Evolutionary conservation across 441 rosid species (phyloP).

Genomic region (Gossypium schwendimanii): DNA sequence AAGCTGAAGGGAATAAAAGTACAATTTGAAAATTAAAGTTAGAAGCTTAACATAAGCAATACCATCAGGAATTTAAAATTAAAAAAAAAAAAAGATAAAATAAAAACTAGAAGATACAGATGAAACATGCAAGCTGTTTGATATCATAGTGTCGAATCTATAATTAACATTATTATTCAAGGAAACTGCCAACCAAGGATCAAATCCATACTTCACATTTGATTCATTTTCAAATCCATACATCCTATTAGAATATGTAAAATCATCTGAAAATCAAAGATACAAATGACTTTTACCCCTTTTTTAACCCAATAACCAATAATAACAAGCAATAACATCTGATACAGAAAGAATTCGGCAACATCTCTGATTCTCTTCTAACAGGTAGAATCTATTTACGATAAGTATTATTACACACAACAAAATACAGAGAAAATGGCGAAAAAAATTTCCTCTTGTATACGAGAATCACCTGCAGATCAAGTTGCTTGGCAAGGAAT

Average conservation of each 20-base stretch:
- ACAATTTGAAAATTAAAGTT: not conserved
- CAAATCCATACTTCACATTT: not conserved
- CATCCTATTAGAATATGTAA: not conserved
- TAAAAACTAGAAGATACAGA: not conserved
- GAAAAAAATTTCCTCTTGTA: no score
- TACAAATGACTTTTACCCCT: not conserved
- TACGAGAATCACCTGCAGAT: slow-evolving; percentile 51
- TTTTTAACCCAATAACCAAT: not conserved
- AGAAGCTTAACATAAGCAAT: not conserved
- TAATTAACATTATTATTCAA: not conserved
- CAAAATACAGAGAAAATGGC: not conserved
- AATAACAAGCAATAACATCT: not conserved
- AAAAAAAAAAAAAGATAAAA: not conserved
- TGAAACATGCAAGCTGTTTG: not conserved
- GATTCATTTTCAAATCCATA: not conserved
- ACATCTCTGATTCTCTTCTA: not conserved
- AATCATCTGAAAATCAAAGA: not conserved
- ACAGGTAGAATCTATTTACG: not conserved
- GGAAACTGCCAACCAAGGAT: not conserved
- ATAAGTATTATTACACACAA: not conserved
- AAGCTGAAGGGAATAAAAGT: slow-evolving; percentile 43
- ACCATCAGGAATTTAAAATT: not conserved
- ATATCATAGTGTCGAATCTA: not conserved
- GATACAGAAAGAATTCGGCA: not conserved
- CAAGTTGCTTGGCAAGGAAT: slow-evolving; percentile 73